Conservation (phyloP, 1,284 basidiomycete species). For the Earliella scabrosa region DNA sequence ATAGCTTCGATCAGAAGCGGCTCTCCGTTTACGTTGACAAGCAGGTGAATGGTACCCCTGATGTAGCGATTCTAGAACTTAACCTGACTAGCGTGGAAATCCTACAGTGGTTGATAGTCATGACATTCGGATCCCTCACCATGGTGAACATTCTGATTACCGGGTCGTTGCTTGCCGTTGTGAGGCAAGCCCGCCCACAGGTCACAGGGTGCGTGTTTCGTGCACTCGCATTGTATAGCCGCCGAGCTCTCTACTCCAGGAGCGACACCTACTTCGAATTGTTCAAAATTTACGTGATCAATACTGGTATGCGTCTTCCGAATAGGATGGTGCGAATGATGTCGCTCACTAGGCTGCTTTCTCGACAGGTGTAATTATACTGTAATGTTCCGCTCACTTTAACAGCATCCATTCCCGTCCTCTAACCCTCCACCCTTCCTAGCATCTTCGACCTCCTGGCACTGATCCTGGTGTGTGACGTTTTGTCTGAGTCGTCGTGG, state of each 20-base stretch:
- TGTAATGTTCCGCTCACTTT: too few species aligned
- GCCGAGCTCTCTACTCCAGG: background rate
- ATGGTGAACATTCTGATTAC: background rate
- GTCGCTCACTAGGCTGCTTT: background rate
- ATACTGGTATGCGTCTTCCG: conserved; percentile 3
- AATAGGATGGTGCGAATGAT: too few species aligned
- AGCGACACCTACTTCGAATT: background rate
- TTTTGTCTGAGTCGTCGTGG: too few species aligned
- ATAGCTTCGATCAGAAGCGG: background rate
- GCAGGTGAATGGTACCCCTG: too few species aligned
- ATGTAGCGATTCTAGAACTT: too few species aligned
- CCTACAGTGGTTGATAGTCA: background rate
- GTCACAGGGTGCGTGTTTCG: background rate
- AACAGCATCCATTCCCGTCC: too few species aligned
- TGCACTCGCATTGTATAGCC: background rate
- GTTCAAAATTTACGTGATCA: background rate
- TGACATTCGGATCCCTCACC: background rate
- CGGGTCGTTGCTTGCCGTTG: background rate
- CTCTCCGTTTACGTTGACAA: background rate
- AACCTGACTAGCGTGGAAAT: too few species aligned
- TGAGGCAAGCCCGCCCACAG: background rate
- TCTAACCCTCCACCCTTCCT: too few species aligned
- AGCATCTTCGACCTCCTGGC: background rate
- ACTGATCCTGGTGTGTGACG: background rate
- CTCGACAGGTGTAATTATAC: background rate